phyloP scores from a whole-genome alignment of 495 filamentous ascomycete species.

The Penicillium roqueforti region DNA sequence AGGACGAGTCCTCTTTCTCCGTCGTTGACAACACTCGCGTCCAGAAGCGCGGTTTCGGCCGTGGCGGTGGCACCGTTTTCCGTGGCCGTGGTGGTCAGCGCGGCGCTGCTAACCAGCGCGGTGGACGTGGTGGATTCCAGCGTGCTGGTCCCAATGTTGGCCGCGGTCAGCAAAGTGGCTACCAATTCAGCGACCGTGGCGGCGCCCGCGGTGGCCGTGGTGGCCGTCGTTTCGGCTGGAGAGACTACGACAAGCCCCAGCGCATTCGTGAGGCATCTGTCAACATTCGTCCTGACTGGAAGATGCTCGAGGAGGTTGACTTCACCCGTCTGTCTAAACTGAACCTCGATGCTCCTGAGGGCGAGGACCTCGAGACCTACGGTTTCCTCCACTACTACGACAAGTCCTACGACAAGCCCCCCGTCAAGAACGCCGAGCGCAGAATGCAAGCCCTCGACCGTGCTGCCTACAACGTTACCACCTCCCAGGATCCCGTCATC shows the following conservation, averaged over 20 bases:
- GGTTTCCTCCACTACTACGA: conserved; percentile 99
- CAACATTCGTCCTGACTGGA: conserved; percentile 91
- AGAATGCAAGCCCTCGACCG: conserved; percentile 85
- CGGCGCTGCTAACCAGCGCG: conserved; percentile 48
- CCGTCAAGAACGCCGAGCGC: conserved; percentile 81
- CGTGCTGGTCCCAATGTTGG: conserved; percentile 58
- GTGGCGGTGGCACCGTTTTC: conserved; percentile 82
- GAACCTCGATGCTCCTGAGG: conserved; percentile 88
- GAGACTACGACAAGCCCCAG: conserved; percentile 97
- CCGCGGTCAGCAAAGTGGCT: conserved; percentile 57
- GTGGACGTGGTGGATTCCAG: conserved; percentile 61
- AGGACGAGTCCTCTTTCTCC: conserved; percentile 96
- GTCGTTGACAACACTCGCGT: conserved; percentile 92
- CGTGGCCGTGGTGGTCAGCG: conserved; percentile 71
- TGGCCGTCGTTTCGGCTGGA: conserved; percentile 93
- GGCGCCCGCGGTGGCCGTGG: conserved; percentile 49
- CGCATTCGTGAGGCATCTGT: conserved; percentile 93
- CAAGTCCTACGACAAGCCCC: conserved; percentile 84
- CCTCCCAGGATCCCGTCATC: conserved; percentile 90
- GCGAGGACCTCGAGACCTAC: conserved; percentile 91
- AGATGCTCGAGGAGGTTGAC: conserved; percentile 95
- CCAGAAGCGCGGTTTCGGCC: conserved; percentile 80
- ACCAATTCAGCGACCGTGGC: conserved; percentile 52
- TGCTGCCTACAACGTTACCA: conserved; percentile 96
- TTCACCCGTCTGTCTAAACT: conserved; percentile 92